Conservation (phyloP, 2,329 filamentous ascomycete species). For the Fusarium falciforme region DNA sequence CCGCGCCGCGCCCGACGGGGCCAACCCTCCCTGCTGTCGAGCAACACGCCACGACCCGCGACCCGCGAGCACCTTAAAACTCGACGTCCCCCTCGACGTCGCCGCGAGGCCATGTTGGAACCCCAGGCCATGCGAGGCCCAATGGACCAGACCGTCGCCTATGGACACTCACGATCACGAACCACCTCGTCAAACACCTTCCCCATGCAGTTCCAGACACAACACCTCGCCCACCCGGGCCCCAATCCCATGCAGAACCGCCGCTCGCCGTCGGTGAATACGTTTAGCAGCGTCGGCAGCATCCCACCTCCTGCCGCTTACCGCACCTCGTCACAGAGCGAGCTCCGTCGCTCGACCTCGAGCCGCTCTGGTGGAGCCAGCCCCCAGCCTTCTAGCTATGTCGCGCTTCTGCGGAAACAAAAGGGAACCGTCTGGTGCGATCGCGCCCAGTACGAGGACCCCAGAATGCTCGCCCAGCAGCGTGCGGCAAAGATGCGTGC, state of each 20-base stretch:
- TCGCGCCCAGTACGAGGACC: slow-evolving; percentile 91
- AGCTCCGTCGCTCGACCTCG: slow-evolving; percentile 82
- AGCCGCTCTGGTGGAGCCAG: slow-evolving; percentile 73
- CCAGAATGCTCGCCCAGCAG: slow-evolving; percentile 83
- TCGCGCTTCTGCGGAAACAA: slow-evolving; percentile 94
- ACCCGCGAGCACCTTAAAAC: slow-evolving; percentile 38
- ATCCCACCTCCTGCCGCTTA: slow-evolving; percentile 69
- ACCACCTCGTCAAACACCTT: slow-evolving; percentile 68
- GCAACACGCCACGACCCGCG: slow-evolving; percentile 38
- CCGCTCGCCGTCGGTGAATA: slow-evolving; percentile 74
- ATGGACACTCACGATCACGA: slow-evolving; percentile 66
- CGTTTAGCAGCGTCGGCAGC: slow-evolving; percentile 77
- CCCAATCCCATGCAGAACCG: slow-evolving; percentile 56
- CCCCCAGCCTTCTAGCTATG: slow-evolving; percentile 79
- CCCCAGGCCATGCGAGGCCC: slow-evolving; percentile 47
- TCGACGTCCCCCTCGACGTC: slow-evolving; percentile 28
- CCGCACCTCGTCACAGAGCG: slow-evolving; percentile 65
- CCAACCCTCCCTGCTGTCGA: slow-evolving; percentile 37
- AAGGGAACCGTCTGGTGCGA: slow-evolving; percentile 99
- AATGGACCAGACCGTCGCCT: slow-evolving; percentile 52
- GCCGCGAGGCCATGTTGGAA: slow-evolving; percentile 46
- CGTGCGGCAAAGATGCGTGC: slow-evolving; percentile 89
- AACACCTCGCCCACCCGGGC: slow-evolving; percentile 48
- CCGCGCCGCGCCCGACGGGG: slow-evolving; percentile 40
- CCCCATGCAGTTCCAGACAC: slow-evolving; percentile 50